phyloP scores from a whole-genome alignment of 2,329 filamentous ascomycete species.

The Madurella fahalii region DNA sequence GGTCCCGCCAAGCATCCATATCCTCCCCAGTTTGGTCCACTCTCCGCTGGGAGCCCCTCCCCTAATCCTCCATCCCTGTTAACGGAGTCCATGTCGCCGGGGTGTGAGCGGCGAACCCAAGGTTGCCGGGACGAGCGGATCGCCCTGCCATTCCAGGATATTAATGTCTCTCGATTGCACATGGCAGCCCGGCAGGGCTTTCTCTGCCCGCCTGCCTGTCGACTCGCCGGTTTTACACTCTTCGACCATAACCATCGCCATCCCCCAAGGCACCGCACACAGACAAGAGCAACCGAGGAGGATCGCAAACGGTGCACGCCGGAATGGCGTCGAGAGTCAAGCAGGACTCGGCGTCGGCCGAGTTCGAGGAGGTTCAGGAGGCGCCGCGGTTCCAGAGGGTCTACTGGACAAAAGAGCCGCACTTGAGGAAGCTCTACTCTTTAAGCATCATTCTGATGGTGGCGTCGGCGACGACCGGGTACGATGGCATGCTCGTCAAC shows the following conservation, averaged over 20 bases:
- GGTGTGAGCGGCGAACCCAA: not conserved
- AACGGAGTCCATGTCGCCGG: too few species aligned
- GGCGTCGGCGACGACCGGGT: constrained; percentile 58
- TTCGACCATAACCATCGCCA: not conserved
- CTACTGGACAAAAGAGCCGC: constrained; percentile 53
- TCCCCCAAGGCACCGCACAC: not conserved
- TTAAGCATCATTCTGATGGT: constrained; percentile 52
- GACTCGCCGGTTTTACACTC: not conserved
- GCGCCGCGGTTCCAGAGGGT: constrained; percentile 51
- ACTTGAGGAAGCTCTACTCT: constrained; percentile 53
- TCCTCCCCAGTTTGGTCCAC: constrained; percentile 13
- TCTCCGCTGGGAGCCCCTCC: not conserved
- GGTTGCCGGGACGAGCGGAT: constrained; percentile 2
- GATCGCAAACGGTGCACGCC: not conserved
- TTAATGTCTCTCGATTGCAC: not conserved
- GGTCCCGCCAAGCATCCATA: constrained; percentile 8
- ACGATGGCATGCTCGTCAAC: constrained; percentile 59
- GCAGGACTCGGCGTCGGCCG: constrained; percentile 18
- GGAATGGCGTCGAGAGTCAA: constrained; percentile 12
- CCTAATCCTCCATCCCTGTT: not conserved
- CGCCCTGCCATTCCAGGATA: not conserved
- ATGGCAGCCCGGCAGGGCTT: too few species aligned
- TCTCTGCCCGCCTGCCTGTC: not conserved
- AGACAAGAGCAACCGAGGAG: not conserved
- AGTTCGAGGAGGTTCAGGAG: constrained; percentile 38